Conservation (phyloP, 768 basidiomycete species). For the Termitomyces heimii region DNA sequence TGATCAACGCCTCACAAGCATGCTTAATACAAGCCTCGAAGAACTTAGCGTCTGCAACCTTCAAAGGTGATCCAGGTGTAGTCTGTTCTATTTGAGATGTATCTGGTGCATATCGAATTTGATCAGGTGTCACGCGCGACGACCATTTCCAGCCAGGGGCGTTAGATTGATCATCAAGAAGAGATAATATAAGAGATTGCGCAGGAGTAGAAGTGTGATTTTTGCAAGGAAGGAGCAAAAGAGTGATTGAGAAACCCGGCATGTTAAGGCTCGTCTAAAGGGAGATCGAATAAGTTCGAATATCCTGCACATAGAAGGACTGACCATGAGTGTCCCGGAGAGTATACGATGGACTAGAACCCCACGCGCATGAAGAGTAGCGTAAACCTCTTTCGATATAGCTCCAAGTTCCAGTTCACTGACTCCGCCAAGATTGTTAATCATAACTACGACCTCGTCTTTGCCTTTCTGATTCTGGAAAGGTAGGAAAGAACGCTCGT, state of each 20-base stretch:
- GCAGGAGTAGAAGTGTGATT: constrained; percentile 32
- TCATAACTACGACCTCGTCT: constrained; percentile 71
- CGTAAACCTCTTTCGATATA: constrained; percentile 56
- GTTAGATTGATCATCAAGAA: constrained; percentile 62
- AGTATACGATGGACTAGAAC: constrained; percentile 59
- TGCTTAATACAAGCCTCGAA: constrained; percentile 52
- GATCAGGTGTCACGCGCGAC: constrained; percentile 34
- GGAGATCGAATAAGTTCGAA: not conserved
- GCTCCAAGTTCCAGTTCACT: constrained; percentile 78
- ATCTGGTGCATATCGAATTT: constrained; percentile 13
- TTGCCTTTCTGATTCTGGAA: constrained; percentile 44
- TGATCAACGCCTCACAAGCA: constrained; percentile 62
- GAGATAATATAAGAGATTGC: constrained; percentile 44
- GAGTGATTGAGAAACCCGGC: constrained; percentile 86
- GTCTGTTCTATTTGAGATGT: constrained; percentile 3
- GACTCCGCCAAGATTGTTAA: constrained; percentile 86
- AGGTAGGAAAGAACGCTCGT: constrained; percentile 72
- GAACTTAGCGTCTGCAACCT: constrained; percentile 32
- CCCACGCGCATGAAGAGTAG: constrained; percentile 47
- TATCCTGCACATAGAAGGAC: not conserved
- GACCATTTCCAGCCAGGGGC: constrained; percentile 88
- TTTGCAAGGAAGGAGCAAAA: constrained; percentile 63
- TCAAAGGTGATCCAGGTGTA: constrained; percentile 14
- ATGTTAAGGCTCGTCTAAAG: constrained; percentile 85
- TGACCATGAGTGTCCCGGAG: constrained; percentile 83